Evolutionary conservation across 139 green algal genomes (phyloP).

Genomic region (Chlorella sp.): DNA sequence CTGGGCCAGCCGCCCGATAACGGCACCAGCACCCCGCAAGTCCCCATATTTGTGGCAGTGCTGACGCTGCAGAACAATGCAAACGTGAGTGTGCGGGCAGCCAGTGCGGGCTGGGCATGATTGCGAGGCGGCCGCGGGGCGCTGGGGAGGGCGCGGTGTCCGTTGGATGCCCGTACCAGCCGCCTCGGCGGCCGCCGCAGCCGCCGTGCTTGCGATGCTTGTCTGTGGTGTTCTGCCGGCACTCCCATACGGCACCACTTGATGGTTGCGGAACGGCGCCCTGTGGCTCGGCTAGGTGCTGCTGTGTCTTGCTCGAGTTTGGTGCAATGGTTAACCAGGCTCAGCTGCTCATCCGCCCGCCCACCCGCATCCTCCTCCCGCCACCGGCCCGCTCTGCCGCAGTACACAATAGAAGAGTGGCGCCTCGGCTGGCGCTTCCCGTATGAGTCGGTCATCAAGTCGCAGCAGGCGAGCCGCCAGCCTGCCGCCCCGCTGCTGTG

Average conservation of each 20-base stretch:
- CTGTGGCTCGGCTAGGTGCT: no score
- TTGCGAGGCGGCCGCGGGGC: background rate
- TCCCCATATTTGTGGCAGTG: constrained; percentile 51
- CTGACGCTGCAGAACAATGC: constrained; percentile 32
- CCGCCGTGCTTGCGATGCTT: no score
- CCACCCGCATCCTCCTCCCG: background rate
- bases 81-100: background rate
- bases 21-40: background rate
- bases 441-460: constrained; percentile 24
- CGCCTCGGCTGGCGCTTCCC: constrained; percentile 68
- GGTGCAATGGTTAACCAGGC: no score
- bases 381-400: background rate
- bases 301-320: no score
- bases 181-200: no score
- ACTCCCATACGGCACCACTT: no score
- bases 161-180: no score
- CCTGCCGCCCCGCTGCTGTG: background rate
- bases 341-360: background rate
- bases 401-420: constrained; percentile 56
- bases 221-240: no score
- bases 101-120: background rate
- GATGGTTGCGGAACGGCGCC: no score
- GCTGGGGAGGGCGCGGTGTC: no score
- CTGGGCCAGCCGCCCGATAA: constrained; percentile 10
- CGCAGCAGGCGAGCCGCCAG: background rate